These are phyloP conservation scores for Ceriops zippeliana DNA, from an alignment of 345 rosid genomes.

Conservation along the genomic window DNA sequence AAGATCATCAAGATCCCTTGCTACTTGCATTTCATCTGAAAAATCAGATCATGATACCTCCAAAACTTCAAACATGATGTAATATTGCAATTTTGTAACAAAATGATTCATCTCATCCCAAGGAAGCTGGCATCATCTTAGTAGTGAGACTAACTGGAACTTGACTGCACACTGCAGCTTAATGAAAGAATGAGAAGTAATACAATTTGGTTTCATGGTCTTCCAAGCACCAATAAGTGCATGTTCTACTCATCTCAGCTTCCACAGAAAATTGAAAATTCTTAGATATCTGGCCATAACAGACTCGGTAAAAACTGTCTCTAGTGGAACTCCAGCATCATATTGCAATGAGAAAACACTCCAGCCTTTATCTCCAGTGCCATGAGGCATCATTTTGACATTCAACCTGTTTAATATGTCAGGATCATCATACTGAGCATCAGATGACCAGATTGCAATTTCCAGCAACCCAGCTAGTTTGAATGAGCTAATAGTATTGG, in stretches of 20 bases:
- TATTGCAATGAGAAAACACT: constrained; percentile 95
- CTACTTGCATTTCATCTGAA: constrained; percentile 80
- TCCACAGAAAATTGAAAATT: constrained; percentile 96
- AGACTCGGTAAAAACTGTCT: constrained; percentile 85
- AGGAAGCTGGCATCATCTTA: constrained; percentile 91
- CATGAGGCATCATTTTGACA: constrained; percentile 97
- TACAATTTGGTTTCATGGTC: constrained; percentile 97
- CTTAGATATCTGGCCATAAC: constrained; percentile 78
- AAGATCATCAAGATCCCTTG: constrained; percentile 95
- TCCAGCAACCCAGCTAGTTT: constrained; percentile 91
- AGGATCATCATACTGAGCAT: constrained; percentile 96
- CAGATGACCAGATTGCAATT: constrained; percentile 89
- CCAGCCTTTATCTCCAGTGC: constrained; percentile 91
- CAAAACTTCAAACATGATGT: constrained; percentile 97
- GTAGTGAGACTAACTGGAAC: constrained; percentile 69
- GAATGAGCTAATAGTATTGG: constrained; percentile 90
- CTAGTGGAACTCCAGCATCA: constrained; percentile 89
- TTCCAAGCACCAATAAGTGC: constrained; percentile 97
- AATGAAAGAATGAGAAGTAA: constrained; percentile 69
- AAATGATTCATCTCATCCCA: constrained; percentile 99
- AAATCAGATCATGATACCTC: constrained; percentile 97
- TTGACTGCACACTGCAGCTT: constrained; percentile 73
- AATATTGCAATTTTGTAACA: constrained; percentile 91
- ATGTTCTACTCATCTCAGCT: constrained; percentile 91
- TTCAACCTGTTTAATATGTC: constrained; percentile 84